Base-by-base conservation (phyloP, 345 rosid genomes). In the Gossypium mustelinum region DNA sequence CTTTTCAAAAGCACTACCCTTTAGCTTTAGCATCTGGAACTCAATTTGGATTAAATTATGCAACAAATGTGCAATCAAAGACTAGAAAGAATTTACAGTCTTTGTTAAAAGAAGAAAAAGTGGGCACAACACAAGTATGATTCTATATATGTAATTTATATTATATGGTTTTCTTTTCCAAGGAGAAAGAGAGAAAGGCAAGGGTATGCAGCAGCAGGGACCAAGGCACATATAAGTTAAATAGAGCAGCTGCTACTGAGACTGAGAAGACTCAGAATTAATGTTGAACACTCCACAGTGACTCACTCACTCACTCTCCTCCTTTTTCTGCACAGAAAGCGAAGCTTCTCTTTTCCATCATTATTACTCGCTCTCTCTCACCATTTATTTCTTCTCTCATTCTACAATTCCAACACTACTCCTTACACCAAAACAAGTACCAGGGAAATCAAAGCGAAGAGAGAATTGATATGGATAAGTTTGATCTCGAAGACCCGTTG, bases 401-500 rank as follows among this genome's bases (percentile, higher is more conserved):
- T 75, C 72, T 48, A 20, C 74, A 75, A 41, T 5, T 45, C 51
- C 58, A 14, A 47, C 10, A n/a, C 18, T 12, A 9, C 9, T 20
- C 2, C 11, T 22, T 57, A 25, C 61, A 22, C 10, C 61, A 20
- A 51, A 25, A 2, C 11, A 44, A 39, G 25, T 34, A 22, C 11
- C 11, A 22, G 3, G 16, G 14, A 60, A 56, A 73, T n/a, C n/a
- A 22, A 70, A 50, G 9, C 18, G 7, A 18, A 48, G 16, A 7
- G 13, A 72, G 13, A 29, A 50, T 20, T 44, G 4, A 4, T 29
- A 75, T 65, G 72, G 68, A 62, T 86, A 82, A 79, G 43, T 81
- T 85, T 41, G 86, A 85, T 77, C 84, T 83, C 72, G 85, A 85
- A 73, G 82, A 85, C 70, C 84, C 85, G 17, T 78, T 82, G 2